phyloP scores from a whole-genome alignment of 2,329 filamentous ascomycete species.

The Fusarium sarcochroum region DNA sequence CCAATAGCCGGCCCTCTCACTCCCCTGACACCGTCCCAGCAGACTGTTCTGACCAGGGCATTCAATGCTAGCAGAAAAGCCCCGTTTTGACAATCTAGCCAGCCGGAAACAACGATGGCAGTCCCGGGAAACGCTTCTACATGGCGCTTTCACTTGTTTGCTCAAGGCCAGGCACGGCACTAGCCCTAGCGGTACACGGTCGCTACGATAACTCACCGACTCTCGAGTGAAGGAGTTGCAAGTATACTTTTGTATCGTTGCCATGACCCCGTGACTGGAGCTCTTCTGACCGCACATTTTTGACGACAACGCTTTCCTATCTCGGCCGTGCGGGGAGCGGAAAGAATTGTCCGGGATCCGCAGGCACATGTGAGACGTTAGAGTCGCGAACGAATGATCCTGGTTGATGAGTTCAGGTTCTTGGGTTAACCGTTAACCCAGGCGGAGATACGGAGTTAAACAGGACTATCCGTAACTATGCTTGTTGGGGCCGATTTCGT shows the following conservation, averaged over 20 bases:
- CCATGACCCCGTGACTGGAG: slow-evolving; percentile 30
- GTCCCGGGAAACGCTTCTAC: slow-evolving; percentile 36
- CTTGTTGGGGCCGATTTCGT: slow-evolving; percentile 20
- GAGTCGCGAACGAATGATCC: slow-evolving; percentile 22
- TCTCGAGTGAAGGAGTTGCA: slow-evolving; percentile 18
- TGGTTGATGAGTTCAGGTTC: slow-evolving; percentile 11
- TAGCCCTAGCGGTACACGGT: slow-evolving; percentile 24
- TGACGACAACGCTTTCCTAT: slow-evolving; percentile 21
- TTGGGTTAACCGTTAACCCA: slow-evolving; percentile 1
- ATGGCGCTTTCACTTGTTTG: slow-evolving; percentile 19
- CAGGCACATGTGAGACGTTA: slow-evolving; percentile 30
- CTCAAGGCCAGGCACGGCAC: slow-evolving; percentile 29
- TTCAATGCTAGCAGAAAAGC: slow-evolving; percentile 27
- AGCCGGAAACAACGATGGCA: slow-evolving; percentile 40
- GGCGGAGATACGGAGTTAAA: slow-evolving; percentile 23
- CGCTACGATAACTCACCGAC: slow-evolving; percentile 32
- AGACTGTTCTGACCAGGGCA: slow-evolving; percentile 26
- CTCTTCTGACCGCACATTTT: slow-evolving; percentile 45
- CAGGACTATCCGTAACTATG: slow-evolving; percentile 6
- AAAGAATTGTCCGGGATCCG: slow-evolving; percentile 33
- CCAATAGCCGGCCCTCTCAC: slow-evolving; percentile 30
- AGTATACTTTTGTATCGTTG: slow-evolving; percentile 35
- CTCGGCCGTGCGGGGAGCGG: slow-evolving; percentile 29
- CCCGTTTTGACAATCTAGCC: slow-evolving; percentile 30
- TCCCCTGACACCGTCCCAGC: slow-evolving; percentile 31